A percentile compares a stretch with the other conserved stretches of the same genome.
phyloP scores from a whole-genome alignment of 768 basidiomycete genomes.

The Tricholoma furcatifolium region DNA sequence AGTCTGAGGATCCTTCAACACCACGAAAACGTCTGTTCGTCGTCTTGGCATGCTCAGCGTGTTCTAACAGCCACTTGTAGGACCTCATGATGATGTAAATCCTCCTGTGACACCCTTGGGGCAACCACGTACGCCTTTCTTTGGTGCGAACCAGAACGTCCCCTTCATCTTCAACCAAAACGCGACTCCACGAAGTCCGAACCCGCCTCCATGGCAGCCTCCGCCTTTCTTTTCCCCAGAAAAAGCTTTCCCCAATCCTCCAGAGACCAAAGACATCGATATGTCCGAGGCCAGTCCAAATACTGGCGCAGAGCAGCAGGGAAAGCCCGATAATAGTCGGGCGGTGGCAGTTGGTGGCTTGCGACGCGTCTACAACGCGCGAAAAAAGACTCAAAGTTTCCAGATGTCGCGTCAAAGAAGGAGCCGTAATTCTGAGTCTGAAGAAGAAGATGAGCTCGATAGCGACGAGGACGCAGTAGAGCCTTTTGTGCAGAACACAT shows the following conservation, averaged over 20 bases:
- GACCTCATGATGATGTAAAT: slow-evolving; percentile 41
- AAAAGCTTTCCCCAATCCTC: slow-evolving; percentile 54
- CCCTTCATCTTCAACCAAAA: slow-evolving; percentile 68
- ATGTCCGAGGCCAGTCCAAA: slow-evolving; percentile 74
- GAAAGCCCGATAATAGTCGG: slow-evolving; percentile 37
- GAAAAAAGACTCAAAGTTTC: slow-evolving; percentile 44
- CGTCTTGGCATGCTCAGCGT: neutral
- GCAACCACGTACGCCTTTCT: slow-evolving; percentile 44
- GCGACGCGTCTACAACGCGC: slow-evolving; percentile 61
- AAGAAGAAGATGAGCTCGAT: slow-evolving; percentile 40
- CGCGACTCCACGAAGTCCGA: slow-evolving; percentile 40
- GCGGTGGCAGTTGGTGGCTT: slow-evolving; percentile 64
- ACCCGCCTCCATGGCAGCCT: slow-evolving; percentile 65
- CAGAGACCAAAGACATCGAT: slow-evolving; percentile 66
- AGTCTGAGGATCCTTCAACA: slow-evolving; percentile 45
- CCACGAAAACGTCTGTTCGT: slow-evolving; percentile 65
- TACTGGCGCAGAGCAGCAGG: slow-evolving; percentile 39
- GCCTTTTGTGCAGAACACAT: slow-evolving; percentile 47
- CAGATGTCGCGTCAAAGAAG: slow-evolving; percentile 15
- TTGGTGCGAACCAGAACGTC: slow-evolving; percentile 64
- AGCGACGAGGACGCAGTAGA: slow-evolving; percentile 47
- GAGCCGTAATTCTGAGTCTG: slow-evolving; percentile 30
- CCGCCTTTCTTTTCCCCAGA: slow-evolving; percentile 58
- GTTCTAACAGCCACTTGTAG: slow-evolving; percentile 20
- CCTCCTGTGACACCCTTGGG: slow-evolving; percentile 40